phyloP scores from a whole-genome alignment of 495 filamentous ascomycete genomes.

The Aspergillus olivimuriae region DNA sequence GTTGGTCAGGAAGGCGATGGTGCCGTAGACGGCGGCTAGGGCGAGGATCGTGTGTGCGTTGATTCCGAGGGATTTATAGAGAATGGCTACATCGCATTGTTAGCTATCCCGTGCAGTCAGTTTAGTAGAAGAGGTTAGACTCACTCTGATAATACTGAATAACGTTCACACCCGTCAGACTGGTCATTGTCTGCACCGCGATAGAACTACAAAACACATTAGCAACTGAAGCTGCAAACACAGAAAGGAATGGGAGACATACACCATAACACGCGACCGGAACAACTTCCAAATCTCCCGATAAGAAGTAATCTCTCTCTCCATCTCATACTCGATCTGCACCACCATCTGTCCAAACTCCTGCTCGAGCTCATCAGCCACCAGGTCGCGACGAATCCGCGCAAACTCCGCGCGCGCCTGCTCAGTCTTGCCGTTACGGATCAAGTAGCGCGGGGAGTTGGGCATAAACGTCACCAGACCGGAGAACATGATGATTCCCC shows the following conservation, averaged over 20 bases:
- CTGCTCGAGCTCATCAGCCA: conserved; percentile 40
- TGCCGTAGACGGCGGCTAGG: conserved; percentile 51
- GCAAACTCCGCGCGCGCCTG: conserved; percentile 43
- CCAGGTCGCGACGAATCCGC: conserved; percentile 42
- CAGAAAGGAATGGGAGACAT: conserved; percentile 8
- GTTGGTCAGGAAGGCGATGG: conserved; percentile 48
- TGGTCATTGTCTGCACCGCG: conserved; percentile 53
- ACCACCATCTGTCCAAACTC: conserved; percentile 51
- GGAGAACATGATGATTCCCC: conserved; percentile 52
- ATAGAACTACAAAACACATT: conserved; percentile 31
- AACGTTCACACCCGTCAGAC: conserved; percentile 51
- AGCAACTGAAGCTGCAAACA: background rate
- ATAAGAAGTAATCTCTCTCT: conserved; percentile 47
- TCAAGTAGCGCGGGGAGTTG: conserved; percentile 49
- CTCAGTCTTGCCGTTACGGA: conserved; percentile 47
- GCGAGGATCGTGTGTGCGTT: conserved; percentile 44
- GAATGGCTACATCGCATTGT: conserved; percentile 34
- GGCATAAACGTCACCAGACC: conserved; percentile 55
- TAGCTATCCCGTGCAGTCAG: conserved; percentile 2
- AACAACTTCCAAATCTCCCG: conserved; percentile 48
- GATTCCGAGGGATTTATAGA: conserved; percentile 53
- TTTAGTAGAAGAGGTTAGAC: conserved; percentile 1
- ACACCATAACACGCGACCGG: conserved; percentile 45
- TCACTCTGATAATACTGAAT: conserved; percentile 52
- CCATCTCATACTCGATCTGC: conserved; percentile 57